A percentile compares a stretch with the other conserved stretches of the same genome.
phyloP scores from a whole-genome alignment of 2,329 filamentous ascomycete genomes.

The Penicillium nordicum region DNA sequence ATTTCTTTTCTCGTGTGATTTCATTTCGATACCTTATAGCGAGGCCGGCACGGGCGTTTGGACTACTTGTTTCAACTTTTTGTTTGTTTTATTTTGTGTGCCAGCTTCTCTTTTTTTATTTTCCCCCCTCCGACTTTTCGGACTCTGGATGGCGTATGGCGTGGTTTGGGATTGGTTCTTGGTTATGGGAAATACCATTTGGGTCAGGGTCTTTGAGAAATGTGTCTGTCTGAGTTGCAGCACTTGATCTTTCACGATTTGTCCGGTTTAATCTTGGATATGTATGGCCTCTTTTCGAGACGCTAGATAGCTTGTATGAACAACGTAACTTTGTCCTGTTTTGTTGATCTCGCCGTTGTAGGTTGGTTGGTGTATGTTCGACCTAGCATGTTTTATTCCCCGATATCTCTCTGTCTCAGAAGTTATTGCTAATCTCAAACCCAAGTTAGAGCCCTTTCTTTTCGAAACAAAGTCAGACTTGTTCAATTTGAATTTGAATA shows the following conservation, averaged over 20 bases:
- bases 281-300: conserved; percentile 1
- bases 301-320: conserved; percentile 24
- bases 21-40: conserved; percentile 12
- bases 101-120: neutral
- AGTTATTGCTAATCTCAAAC: neutral
- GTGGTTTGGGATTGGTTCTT: conserved; percentile 14
- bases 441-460: too few relatives aligned
- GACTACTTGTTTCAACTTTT: conserved; percentile 11
- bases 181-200: conserved; percentile 24
- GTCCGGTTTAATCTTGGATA: conserved; percentile 20
- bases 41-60: conserved; percentile 20
- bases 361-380: neutral
- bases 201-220: conserved; percentile 9
- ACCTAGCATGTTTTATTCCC: neutral
- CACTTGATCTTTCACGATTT: conserved; percentile 19
- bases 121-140: neutral
- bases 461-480: too few relatives aligned
- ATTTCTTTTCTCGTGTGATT: conserved; percentile 24
- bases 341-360: neutral
- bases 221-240: conserved; percentile 14
- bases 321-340: conserved; percentile 12
- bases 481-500: neutral
- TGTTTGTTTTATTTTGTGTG: conserved; percentile 12
- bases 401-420: neutral
- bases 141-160: conserved; percentile 22